Evolutionary conservation across 495 filamentous ascomycete species (phyloP), one percentile per base, ranked within the genome.

Genomic region (Penicillium cinerascens): DNA sequence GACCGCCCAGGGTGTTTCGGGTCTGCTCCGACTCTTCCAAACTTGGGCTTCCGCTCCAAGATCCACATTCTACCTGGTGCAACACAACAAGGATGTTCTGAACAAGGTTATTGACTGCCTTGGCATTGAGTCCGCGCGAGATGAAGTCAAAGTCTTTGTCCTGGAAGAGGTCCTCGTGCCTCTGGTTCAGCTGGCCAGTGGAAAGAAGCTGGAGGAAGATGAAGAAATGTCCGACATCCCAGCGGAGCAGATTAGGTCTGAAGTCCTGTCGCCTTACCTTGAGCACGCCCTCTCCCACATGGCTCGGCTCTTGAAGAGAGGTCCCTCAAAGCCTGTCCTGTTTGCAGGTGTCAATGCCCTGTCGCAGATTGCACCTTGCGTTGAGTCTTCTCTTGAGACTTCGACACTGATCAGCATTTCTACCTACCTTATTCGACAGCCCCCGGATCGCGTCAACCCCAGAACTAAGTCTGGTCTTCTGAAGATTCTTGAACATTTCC

Each of bases 1-100:
- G 71, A 95, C 88, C 20, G 88, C 91, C 0, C 92, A 97, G 58
- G 85, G 88, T 33, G 75, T 96, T 16, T 97, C 93, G 7, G 89
- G 86, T 1, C 76, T 89, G 9, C 82, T 96, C 58, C 85, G 84
- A 47, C 72, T 99, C 18, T 84, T 97, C 64, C 78, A 80, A 15
- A 87, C 86, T 1, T 96, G 95, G 89, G 83, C 88, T 6, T 77
- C 77, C 44, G 76, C 87, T 6, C 73, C 82, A 0, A 78, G 80
- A 54, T 84, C 83, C 0, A 84, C 86, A 1, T 63, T 84, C 40
- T 88, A 91, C 61, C 74, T 98, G 16, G 74, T 79, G 1, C 68
- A 83, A 8, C 76, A 80, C 50, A 85, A 95, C 56, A 61, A 74
- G 17, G 65, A 75, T 23, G 75, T 95, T 26, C 61, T 97, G 23